Conservation (phyloP, 257 asterid genomes). For the Solanum clarkiae region DNA sequence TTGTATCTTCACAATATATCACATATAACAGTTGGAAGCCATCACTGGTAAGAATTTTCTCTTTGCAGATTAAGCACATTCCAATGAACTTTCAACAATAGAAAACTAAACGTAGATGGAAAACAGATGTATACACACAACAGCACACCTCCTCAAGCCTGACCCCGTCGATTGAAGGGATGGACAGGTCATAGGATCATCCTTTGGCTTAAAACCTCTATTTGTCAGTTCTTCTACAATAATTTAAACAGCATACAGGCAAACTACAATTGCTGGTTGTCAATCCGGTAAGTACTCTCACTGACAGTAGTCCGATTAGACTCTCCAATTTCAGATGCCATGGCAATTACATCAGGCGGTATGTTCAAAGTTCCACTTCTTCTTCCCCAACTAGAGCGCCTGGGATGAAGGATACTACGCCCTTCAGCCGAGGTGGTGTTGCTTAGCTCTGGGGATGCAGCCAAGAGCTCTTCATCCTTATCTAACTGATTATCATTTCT, state of each 20-base stretch:
- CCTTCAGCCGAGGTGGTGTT: conserved; percentile 9
- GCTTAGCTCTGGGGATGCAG: conserved; percentile 8
- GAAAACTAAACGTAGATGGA: neutral
- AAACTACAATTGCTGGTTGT: conserved; percentile 10
- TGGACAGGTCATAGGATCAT: neutral
- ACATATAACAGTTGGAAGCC: neutral
- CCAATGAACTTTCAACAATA: neutral
- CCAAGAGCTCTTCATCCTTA: conserved; percentile 10
- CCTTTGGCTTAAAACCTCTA: neutral
- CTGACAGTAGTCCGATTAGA: conserved; percentile 18
- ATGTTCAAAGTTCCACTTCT: conserved; percentile 19
- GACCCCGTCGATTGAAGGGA: neutral
- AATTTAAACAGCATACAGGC: neutral
- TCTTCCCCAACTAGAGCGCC: conserved; percentile 31
- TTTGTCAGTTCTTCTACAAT: neutral
- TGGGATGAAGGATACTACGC: conserved; percentile 13
- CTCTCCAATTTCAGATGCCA: conserved; percentile 9
- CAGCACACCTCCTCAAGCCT: neutral
- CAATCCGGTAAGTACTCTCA: conserved; percentile 3
- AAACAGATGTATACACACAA: neutral
- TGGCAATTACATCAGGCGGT: conserved; percentile 9
- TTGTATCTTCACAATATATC: neutral
- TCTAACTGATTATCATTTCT: conserved; percentile 4
- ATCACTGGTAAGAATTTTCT: neutral
- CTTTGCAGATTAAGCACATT: neutral